These are phyloP conservation scores for Dentipellis fragilis DNA, from an alignment of 768 basidiomycete species.

Conservation along the genomic window DNA sequence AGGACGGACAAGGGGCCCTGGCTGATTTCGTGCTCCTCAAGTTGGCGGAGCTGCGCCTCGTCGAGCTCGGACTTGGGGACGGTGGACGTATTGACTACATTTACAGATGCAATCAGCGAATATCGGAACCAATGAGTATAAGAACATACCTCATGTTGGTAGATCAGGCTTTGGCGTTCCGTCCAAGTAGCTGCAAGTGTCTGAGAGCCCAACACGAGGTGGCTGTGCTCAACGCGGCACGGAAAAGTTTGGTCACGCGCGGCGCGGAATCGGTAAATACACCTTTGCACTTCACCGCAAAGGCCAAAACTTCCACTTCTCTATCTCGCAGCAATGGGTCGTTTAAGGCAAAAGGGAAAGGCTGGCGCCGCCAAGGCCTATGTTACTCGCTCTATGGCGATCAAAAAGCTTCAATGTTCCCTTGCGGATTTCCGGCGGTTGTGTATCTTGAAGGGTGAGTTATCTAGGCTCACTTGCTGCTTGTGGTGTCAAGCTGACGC, in stretches of 20 bases:
- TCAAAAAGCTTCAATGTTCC: conserved; percentile 95
- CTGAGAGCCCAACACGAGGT: conserved; percentile 2
- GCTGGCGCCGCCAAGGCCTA: conserved; percentile 89
- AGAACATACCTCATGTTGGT: conserved; percentile 11
- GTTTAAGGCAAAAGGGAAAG: conserved; percentile 75
- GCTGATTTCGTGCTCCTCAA: conserved; percentile 98
- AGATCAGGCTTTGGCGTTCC: background rate
- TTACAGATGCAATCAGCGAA: background rate
- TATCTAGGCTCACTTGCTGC: background rate
- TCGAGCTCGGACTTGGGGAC: conserved; percentile 96
- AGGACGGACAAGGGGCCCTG: conserved; percentile 95
- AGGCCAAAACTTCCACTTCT: too few species aligned
- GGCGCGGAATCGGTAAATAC: too few species aligned
- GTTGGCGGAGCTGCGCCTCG: conserved; percentile 88
- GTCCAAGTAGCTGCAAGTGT: too few species aligned
- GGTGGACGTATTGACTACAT: conserved; percentile 88
- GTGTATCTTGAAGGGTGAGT: conserved; percentile 91
- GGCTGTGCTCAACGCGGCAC: conserved; percentile 11
- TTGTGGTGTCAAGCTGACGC: conserved; percentile 7
- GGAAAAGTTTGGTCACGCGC: conserved; percentile 21
- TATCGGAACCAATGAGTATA: background rate
- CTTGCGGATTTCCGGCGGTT: conserved; percentile 92
- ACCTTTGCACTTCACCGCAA: too few species aligned
- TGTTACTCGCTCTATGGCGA: conserved; percentile 79
- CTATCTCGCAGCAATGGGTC: conserved; percentile 43